phyloP scores from a whole-genome alignment of 208 protist genomes.

The Leishmania aethiopica region DNA sequence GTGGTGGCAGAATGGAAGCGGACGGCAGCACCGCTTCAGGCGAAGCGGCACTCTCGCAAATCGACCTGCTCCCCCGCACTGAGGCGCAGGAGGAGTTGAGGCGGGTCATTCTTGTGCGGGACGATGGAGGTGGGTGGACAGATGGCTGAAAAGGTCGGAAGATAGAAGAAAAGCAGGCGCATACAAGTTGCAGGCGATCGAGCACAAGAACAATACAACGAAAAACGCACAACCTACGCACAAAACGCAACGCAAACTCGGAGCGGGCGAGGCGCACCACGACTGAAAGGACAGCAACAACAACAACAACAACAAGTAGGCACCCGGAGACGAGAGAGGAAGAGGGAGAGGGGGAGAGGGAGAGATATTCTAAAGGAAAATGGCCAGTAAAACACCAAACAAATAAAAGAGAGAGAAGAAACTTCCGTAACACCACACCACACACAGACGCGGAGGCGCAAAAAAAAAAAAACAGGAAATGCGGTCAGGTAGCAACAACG shows the following conservation, averaged over 20 bases:
- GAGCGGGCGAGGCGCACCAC: not conserved
- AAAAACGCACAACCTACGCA: not conserved
- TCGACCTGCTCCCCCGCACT: not conserved
- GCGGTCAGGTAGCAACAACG: not conserved
- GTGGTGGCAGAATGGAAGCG: not conserved
- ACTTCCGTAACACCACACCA: not conserved
- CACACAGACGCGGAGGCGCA: not conserved
- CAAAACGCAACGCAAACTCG: not conserved
- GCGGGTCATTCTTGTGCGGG: not conserved
- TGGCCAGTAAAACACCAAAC: not conserved
- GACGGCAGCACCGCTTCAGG: not conserved
- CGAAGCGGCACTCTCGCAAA: not conserved
- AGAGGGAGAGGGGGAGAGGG: too few species aligned
- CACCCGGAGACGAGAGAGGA: not conserved
- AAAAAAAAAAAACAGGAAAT: not conserved
- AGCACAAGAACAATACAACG: not conserved
- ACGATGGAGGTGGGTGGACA: not conserved
- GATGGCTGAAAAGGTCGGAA: not conserved
- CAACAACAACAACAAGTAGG: not conserved
- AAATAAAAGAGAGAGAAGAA: not conserved
- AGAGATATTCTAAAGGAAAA: not conserved
- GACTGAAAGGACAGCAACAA: not conserved
- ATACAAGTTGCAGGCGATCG: not conserved
- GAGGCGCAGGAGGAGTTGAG: constrained; percentile 1
- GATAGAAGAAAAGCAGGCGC: not conserved